Evolutionary conservation across 208 protist species (phyloP).

Genomic region (Sergeia podlipaevii): DNA sequence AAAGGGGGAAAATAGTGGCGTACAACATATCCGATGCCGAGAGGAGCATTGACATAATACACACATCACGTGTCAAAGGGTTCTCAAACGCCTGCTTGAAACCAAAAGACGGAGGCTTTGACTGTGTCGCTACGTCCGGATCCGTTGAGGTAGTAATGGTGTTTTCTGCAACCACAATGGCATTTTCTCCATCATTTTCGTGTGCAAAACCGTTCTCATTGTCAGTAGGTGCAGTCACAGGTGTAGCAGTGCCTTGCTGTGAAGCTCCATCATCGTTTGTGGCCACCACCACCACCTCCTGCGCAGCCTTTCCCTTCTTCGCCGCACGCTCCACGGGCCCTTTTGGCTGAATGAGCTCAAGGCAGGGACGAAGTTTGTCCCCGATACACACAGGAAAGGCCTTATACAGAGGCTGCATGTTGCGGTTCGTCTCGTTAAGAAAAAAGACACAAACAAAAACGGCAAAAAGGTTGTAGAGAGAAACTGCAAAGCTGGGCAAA

Average conservation of each 20-base stretch:
- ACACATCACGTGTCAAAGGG: conserved; percentile 37
- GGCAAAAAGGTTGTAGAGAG: conserved; percentile 47
- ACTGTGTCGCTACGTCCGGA: background rate
- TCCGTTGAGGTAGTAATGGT: background rate
- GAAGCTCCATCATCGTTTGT: background rate
- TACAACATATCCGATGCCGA: conserved; percentile 56
- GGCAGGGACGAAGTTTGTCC: conserved; percentile 11
- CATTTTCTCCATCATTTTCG: background rate
- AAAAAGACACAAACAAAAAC: conserved; percentile 32
- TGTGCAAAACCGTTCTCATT: no score
- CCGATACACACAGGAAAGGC: conserved; percentile 18
- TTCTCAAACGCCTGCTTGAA: conserved; percentile 50
- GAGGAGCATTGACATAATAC: conserved; percentile 68
- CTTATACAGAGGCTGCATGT: conserved; percentile 16
- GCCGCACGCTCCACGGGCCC: conserved; percentile 9
- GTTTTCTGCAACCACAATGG: background rate
- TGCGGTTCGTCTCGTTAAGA: conserved; percentile 52
- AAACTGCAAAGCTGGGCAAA: conserved; percentile 52
- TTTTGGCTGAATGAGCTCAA: conserved; percentile 28
- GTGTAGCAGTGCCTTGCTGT: background rate
- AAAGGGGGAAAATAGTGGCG: conserved; percentile 56
- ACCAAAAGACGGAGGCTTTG: conserved; percentile 34
- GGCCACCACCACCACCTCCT: conserved; percentile 13
- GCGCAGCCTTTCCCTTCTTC: background rate
- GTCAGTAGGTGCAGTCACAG: no score